A percentile compares a stretch with the other conserved stretches of the same genome.
phyloP scores from a whole-genome alignment of 140 eudicot species.

The Senecio squalidus region DNA sequence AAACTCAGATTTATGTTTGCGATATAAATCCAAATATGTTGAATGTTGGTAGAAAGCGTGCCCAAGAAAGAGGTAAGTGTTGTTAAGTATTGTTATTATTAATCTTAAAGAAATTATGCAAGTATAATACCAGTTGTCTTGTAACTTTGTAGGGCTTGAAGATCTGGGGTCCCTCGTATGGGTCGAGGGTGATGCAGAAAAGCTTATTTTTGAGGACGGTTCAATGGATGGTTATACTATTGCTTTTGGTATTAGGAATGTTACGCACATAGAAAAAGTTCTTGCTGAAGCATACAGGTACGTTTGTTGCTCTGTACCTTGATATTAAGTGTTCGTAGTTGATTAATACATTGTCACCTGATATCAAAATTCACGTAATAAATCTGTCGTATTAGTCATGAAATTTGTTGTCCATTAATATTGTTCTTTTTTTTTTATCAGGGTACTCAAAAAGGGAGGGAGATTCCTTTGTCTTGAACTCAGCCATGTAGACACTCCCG shows the following conservation, averaged over 20 bases:
- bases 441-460: slow-evolving; percentile 93
- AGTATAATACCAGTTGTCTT: slow-evolving; percentile 7
- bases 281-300: slow-evolving; percentile 91
- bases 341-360: neutral
- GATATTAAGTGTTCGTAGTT: neutral
- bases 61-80: slow-evolving; percentile 73
- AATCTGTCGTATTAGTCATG: too few species aligned
- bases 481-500: slow-evolving; percentile 86
- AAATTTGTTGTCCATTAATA: too few species aligned
- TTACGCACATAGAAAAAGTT: slow-evolving; percentile 88
- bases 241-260: slow-evolving; percentile 96
- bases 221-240: slow-evolving; percentile 96
- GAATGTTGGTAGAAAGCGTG: slow-evolving; percentile 82
- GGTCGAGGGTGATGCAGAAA: slow-evolving; percentile 98
- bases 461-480: slow-evolving; percentile 93
- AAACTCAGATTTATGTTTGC: slow-evolving; percentile 77
- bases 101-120: too few species aligned
- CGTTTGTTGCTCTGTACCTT: neutral
- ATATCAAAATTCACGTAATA: neutral
- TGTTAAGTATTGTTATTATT: too few species aligned
- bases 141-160: slow-evolving; percentile 46
- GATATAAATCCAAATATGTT: slow-evolving; percentile 94
- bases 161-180: slow-evolving; percentile 64
- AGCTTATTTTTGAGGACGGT: slow-evolving; percentile 55
- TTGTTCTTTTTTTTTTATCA: too few species aligned